Percentiles rank a stretch among this genome's conserved stretches.
Conservation (phyloP, 352 stramenopile species). For the Phytophthora ohioensis region DNA sequence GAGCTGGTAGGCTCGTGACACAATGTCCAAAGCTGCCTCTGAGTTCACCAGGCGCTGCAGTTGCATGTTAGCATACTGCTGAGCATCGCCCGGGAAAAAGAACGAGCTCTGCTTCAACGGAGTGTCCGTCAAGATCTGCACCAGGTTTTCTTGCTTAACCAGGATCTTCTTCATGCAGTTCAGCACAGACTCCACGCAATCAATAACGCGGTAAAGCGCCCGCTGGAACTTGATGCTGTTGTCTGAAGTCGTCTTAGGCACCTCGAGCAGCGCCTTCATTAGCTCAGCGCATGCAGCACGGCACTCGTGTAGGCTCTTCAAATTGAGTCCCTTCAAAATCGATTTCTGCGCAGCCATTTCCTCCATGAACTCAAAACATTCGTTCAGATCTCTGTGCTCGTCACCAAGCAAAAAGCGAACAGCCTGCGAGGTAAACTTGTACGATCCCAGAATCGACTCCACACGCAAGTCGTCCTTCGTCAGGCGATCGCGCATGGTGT, state of each 20-base stretch:
- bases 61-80: constrained; percentile 86
- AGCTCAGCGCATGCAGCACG: constrained; percentile 72
- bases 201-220: constrained; percentile 85
- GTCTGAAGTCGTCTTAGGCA: constrained; percentile 77
- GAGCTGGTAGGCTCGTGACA: constrained; percentile 87
- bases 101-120: constrained; percentile 89
- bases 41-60: constrained; percentile 84
- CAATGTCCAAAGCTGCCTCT: constrained; percentile 84
- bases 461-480: constrained; percentile 88
- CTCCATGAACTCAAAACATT: constrained; percentile 90
- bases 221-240: constrained; percentile 91
- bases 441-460: constrained; percentile 83
- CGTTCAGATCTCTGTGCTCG: constrained; percentile 84
- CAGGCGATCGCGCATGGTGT: constrained; percentile 83
- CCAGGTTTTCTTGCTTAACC: constrained; percentile 85
- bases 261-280: constrained; percentile 89
- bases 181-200: constrained; percentile 82
- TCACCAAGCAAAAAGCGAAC: constrained; percentile 83
- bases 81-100: constrained; percentile 86
- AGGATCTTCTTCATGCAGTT: constrained; percentile 89
- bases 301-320: constrained; percentile 82
- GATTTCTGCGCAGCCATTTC: constrained; percentile 80
- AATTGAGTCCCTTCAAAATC: constrained; percentile 84
- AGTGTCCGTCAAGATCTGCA: constrained; percentile 88
- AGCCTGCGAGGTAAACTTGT: constrained; percentile 90